Evolutionary conservation across 2,329 filamentous ascomycete species (phyloP).

Genomic region (Dendryphion nanum): DNA sequence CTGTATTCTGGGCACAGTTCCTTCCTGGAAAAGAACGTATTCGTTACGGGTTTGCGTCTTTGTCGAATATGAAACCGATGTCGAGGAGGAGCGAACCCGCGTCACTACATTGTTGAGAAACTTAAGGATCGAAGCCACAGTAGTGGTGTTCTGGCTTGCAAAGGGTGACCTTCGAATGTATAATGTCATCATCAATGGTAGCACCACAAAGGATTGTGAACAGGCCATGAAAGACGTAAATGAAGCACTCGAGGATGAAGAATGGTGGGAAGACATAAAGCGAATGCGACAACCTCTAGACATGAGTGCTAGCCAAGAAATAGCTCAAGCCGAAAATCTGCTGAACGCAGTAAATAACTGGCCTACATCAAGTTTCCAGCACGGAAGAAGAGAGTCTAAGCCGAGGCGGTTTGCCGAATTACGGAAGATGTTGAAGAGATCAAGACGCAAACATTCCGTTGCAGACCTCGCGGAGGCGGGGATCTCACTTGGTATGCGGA

Average conservation of each 20-base stretch:
- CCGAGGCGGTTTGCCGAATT: conserved; percentile 57
- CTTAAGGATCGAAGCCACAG: conserved; percentile 74
- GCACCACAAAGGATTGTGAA: conserved; percentile 48
- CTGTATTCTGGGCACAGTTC: conserved; percentile 78
- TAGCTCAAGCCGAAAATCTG: conserved; percentile 46
- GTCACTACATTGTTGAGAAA: conserved; percentile 76
- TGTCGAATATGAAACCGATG: conserved; percentile 83
- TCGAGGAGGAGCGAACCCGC: conserved; percentile 72
- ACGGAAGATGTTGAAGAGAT: conserved; percentile 60
- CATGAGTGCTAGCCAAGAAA: conserved; percentile 43
- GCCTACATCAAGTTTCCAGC: conserved; percentile 55
- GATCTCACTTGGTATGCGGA: conserved; percentile 71
- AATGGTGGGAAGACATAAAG: conserved; percentile 81
- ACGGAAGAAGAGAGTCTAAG: conserved; percentile 45
- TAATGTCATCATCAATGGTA: conserved; percentile 72
- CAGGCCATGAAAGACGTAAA: conserved; percentile 63
- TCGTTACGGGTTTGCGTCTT: conserved; percentile 77
- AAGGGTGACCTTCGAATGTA: conserved; percentile 71
- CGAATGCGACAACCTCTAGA: conserved; percentile 40
- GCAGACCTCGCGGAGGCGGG: conserved; percentile 54
- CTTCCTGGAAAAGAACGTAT: conserved; percentile 74
- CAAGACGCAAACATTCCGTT: conserved; percentile 52
- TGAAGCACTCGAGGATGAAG: conserved; percentile 65
- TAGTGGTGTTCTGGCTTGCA: conserved; percentile 79
- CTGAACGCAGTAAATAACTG: conserved; percentile 47